Evolutionary conservation across 148 eudicot species (phyloP).

Genomic region (Fallopia convolvulus): DNA sequence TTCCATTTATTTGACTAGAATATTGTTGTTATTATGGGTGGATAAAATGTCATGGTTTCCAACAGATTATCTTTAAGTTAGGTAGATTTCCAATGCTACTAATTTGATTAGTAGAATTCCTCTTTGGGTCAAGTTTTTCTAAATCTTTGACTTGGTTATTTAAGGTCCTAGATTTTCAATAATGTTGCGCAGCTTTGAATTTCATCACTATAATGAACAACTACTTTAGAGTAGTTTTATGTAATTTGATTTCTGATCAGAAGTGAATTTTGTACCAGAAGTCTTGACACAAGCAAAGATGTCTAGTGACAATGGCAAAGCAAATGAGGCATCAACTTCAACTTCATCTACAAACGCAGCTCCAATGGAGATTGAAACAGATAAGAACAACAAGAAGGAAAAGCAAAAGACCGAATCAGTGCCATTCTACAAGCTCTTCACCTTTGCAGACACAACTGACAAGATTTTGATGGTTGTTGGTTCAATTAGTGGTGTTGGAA

Average conservation of each 20-base stretch:
- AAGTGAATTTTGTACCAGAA: background rate
- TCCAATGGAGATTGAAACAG: background rate
- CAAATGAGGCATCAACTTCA: background rate
- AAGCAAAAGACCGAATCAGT: constrained; percentile 5
- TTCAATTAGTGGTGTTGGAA: constrained; percentile 17
- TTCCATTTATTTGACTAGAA: too few relatives aligned
- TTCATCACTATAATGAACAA: too few relatives aligned
- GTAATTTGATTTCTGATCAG: background rate
- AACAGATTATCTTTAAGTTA: too few relatives aligned
- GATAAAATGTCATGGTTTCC: background rate
- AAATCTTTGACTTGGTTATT: background rate
- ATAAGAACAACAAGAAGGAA: background rate
- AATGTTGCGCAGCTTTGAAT: background rate
- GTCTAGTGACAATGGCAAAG: background rate
- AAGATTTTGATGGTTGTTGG: constrained; percentile 19
- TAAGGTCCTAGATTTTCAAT: background rate
- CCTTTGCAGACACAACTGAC: constrained; percentile 20
- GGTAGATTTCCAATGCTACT: background rate
- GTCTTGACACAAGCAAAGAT: background rate
- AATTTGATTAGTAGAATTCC: background rate
- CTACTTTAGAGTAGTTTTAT: background rate
- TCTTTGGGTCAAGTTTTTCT: background rate
- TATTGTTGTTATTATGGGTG: too few relatives aligned
- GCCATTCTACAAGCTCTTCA: constrained; percentile 20
- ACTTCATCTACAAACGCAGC: background rate